Conservation (phyloP, 768 basidiomycete genomes). For the Gymnopilus junonius region DNA sequence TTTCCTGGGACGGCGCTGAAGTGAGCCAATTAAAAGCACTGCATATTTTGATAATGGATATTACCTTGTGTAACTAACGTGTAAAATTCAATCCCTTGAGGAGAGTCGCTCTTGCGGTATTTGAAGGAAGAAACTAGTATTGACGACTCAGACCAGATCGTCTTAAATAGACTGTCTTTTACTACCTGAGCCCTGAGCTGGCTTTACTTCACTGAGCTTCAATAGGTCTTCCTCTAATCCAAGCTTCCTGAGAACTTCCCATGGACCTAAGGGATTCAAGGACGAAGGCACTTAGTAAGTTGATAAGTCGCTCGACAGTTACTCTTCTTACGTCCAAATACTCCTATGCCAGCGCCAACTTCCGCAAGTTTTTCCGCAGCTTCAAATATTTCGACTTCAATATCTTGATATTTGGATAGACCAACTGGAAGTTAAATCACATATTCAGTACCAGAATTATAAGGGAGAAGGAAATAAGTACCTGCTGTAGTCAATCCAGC, state of each 20-base stretch:
- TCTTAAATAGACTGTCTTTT: neutral
- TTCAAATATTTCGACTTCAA: slow-evolving; percentile 63
- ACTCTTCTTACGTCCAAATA: slow-evolving; percentile 47
- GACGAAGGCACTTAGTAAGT: slow-evolving; percentile 6
- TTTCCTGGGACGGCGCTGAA: slow-evolving; percentile 38
- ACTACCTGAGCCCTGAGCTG: slow-evolving; percentile 45
- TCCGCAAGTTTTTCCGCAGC: slow-evolving; percentile 52
- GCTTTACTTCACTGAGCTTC: slow-evolving; percentile 39
- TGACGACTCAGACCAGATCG: neutral
- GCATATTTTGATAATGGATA: slow-evolving; percentile 10
- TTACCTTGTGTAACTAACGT: slow-evolving; percentile 61
- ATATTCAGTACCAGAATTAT: neutral
- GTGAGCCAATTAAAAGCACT: neutral
- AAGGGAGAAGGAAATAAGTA: slow-evolving; percentile 4
- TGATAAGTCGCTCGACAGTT: neutral
- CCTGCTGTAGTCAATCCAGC: slow-evolving; percentile 52
- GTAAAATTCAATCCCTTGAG: slow-evolving; percentile 56
- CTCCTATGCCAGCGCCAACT: slow-evolving; percentile 64
- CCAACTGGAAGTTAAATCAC: slow-evolving; percentile 33
- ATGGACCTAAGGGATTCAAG: slow-evolving; percentile 40
- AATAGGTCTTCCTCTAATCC: slow-evolving; percentile 52
- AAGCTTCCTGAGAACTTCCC: slow-evolving; percentile 50
- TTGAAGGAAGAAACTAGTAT: slow-evolving; percentile 52
- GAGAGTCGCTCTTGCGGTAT: slow-evolving; percentile 66
- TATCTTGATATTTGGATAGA: slow-evolving; percentile 53